These are phyloP conservation scores for Plasmodium ovale DNA, from an alignment of 169 alveolate species.

Conservation along the genomic window DNA sequence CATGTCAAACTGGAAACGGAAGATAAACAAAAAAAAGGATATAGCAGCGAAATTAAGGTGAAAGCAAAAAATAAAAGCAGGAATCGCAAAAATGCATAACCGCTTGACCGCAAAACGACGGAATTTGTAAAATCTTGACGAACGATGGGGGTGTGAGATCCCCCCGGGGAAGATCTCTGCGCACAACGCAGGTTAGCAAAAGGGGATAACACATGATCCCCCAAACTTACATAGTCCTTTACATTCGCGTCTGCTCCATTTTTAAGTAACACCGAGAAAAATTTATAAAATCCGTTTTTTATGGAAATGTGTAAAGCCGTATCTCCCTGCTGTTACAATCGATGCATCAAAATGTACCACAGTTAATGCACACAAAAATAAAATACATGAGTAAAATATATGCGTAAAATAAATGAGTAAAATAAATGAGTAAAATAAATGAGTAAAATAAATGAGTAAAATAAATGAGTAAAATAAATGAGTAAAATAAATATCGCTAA, in stretches of 20 bases:
- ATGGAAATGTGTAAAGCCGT: constrained; percentile 66
- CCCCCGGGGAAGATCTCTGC: no score
- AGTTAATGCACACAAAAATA: not conserved
- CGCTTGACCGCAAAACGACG: no score
- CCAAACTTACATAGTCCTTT: constrained; percentile 63
- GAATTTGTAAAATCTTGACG: no score
- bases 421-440: no score
- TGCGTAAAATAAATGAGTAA: no score
- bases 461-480: no score
- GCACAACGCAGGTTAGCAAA: no score
- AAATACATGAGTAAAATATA: no score
- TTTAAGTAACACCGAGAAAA: constrained; percentile 38
- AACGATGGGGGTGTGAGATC: no score
- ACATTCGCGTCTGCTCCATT: constrained; percentile 47
- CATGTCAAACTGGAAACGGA: constrained; percentile 48
- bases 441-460: no score
- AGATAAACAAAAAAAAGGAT: not conserved
- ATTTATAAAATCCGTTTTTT: constrained; percentile 71
- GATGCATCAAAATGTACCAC: no score
- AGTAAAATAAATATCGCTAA: not conserved
- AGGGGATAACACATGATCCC: not conserved
- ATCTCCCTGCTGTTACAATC: constrained; percentile 70
- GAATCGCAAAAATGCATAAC: no score
- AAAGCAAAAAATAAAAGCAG: not conserved
- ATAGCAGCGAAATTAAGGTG: not conserved